A percentile compares a stretch with the other conserved stretches of the same genome.
phyloP scores from a whole-genome alignment of 768 basidiomycete species.

The Postia placenta region DNA sequence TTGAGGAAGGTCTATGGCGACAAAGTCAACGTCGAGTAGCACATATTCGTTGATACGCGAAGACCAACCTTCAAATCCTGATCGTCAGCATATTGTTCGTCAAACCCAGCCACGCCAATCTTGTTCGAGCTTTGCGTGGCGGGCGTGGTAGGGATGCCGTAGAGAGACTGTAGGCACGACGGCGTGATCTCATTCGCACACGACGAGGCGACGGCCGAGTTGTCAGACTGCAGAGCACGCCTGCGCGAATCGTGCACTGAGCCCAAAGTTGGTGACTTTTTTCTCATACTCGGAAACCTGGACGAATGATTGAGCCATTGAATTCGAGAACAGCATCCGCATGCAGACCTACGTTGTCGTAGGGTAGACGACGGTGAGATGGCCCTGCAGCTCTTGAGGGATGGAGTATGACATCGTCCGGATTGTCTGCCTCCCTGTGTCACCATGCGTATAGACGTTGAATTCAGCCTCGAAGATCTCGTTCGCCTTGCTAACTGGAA shows the following conservation, averaged over 20 bases:
- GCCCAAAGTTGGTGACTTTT: not conserved
- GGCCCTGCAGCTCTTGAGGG: constrained; percentile 23
- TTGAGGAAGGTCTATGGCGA: constrained; percentile 21
- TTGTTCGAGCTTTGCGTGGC: constrained; percentile 19
- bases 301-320: not conserved
- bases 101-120: constrained; percentile 28
- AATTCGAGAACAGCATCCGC: no score
- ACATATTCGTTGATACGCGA: not conserved
- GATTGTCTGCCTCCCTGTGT: constrained; percentile 22
- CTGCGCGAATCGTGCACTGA: not conserved
- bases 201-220: constrained; percentile 17
- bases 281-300: not conserved
- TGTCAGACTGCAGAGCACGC: constrained; percentile 1
- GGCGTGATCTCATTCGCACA: constrained; percentile 22
- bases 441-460: constrained; percentile 25
- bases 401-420: constrained; percentile 34
- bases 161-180: constrained; percentile 27
- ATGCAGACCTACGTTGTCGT: constrained; percentile 19
- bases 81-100: constrained; percentile 25
- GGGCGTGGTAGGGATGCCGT: constrained; percentile 28
- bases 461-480: constrained; percentile 30
- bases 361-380: constrained; percentile 28
- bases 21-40: no score
- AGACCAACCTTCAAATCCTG: constrained; percentile 21
- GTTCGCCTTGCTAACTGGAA: constrained; percentile 30